phyloP scores from a whole-genome alignment of 768 basidiomycete species.

The Auricularia heimuer region DNA sequence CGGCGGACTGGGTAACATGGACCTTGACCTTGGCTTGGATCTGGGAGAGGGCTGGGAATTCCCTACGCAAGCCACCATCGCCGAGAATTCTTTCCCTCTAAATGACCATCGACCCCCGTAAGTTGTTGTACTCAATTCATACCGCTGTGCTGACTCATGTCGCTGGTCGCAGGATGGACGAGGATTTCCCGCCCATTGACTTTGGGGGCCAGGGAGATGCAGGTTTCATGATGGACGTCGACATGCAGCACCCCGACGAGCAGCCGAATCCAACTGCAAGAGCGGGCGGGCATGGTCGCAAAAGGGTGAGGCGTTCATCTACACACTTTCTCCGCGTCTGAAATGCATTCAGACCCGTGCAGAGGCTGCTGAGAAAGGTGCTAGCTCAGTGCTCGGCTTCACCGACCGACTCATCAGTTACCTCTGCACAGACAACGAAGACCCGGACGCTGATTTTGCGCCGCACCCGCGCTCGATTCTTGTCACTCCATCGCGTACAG shows the following conservation, averaged over 20 bases:
- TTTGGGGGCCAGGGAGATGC: background rate
- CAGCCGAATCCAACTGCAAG: too few species aligned
- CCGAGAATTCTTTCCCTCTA: constrained; percentile 21
- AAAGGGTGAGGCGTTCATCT: background rate
- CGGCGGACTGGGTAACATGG: constrained; percentile 9
- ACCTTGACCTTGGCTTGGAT: constrained; percentile 34
- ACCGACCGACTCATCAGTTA: background rate
- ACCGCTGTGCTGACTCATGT: background rate
- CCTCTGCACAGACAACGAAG: background rate
- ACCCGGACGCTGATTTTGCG: background rate
- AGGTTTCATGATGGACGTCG: background rate
- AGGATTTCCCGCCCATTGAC: background rate
- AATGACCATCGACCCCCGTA: constrained; percentile 4
- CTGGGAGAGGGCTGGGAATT: constrained; percentile 55
- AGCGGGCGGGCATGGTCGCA: background rate
- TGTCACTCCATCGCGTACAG: background rate
- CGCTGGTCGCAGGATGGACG: background rate
- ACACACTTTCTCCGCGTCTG: background rate
- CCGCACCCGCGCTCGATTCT: constrained; percentile 2
- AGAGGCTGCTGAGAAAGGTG: background rate
- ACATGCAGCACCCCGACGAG: background rate
- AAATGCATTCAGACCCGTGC: background rate
- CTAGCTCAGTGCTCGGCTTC: background rate
- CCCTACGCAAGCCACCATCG: constrained; percentile 19
- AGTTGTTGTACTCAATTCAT: background rate